Percentiles rank a stretch among this genome's conserved stretches.
phyloP scores from a whole-genome alignment of 2,329 filamentous ascomycete genomes.

The Fusarium setosum region DNA sequence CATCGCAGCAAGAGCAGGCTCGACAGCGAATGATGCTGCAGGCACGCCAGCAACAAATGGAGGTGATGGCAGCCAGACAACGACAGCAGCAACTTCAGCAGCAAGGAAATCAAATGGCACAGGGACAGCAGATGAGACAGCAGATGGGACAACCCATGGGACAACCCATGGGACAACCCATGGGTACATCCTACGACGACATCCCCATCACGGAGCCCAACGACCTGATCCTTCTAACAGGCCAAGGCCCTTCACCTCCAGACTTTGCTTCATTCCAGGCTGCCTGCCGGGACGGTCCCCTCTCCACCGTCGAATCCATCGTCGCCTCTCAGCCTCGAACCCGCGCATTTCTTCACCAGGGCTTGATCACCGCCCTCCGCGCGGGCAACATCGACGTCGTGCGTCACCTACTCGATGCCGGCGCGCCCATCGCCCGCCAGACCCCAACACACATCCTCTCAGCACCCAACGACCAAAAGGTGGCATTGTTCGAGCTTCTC shows the following conservation, averaged over 20 bases:
- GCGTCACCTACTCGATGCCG: slow-evolving; percentile 11
- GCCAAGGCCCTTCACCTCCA: background rate
- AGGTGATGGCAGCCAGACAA: slow-evolving; percentile 2
- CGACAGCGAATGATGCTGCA: slow-evolving; percentile 4
- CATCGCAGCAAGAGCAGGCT: background rate
- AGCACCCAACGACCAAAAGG: slow-evolving; percentile 6
- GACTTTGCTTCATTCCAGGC: slow-evolving; percentile 10
- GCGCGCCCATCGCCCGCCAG: slow-evolving; percentile 21
- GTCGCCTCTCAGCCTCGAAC: slow-evolving; percentile 6
- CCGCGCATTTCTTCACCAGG: slow-evolving; percentile 20
- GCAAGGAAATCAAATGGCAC: background rate
- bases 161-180: background rate
- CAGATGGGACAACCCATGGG: background rate
- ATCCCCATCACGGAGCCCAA: slow-evolving; percentile 12
- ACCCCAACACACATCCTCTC: slow-evolving; percentile 12
- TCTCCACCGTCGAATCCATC: slow-evolving; percentile 12
- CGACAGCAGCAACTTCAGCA: background rate
- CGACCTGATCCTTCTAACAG: slow-evolving; percentile 3
- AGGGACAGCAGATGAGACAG: background rate
- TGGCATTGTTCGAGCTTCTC: slow-evolving; percentile 23
- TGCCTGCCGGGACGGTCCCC: slow-evolving; percentile 19
- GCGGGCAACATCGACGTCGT: slow-evolving; percentile 18
- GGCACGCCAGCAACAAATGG: slow-evolving; percentile 3
- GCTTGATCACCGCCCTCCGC: slow-evolving; percentile 8
- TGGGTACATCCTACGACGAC: slow-evolving; percentile 18